Conservation (phyloP, 2,329 filamentous ascomycete species). For the Bipolaris victoriae region DNA sequence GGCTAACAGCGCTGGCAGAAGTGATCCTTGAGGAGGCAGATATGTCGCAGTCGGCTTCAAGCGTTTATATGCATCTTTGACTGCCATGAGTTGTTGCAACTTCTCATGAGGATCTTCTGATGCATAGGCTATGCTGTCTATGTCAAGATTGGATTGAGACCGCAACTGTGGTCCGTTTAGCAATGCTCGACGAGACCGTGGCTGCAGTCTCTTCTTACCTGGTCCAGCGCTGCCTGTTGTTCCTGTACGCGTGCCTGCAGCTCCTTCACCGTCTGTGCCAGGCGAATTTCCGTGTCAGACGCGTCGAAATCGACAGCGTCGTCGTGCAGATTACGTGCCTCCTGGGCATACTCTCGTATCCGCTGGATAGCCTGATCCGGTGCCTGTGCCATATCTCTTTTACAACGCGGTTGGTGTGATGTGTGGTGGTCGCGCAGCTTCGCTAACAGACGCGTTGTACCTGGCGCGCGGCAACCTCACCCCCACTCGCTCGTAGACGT, state of each 20-base stretch:
- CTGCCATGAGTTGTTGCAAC: conserved; percentile 55
- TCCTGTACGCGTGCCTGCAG: conserved; percentile 62
- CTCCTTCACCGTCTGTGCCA: conserved; percentile 71
- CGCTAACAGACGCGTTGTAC: conserved; percentile 10
- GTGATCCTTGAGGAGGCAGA: conserved; percentile 70
- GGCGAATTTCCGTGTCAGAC: conserved; percentile 57
- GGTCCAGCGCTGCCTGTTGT: conserved; percentile 56
- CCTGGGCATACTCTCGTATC: conserved; percentile 40
- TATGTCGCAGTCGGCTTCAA: conserved; percentile 67
- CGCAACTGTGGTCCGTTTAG: conserved; percentile 53
- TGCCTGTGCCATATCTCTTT: conserved; percentile 31
- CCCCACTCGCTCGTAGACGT: conserved; percentile 3
- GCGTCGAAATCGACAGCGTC: conserved; percentile 47
- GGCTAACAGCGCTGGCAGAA: conserved; percentile 74
- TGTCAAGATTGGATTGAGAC: conserved; percentile 31
- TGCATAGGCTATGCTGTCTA: conserved; percentile 39
- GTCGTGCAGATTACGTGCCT: conserved; percentile 31
- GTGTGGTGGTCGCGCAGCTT: conserved; percentile 3
- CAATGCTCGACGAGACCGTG: neutral
- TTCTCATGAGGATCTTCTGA: conserved; percentile 44
- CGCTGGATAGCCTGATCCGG: conserved; percentile 24
- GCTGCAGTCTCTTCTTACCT: conserved; percentile 43
- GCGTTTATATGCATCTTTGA: conserved; percentile 70
- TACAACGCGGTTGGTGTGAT: neutral
- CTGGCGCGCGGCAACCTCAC: conserved; percentile 7